A percentile compares a stretch with the other conserved stretches of the same genome.
phyloP scores from a whole-genome alignment of 129 eudicot genomes.

The Pittosporum tobira region DNA sequence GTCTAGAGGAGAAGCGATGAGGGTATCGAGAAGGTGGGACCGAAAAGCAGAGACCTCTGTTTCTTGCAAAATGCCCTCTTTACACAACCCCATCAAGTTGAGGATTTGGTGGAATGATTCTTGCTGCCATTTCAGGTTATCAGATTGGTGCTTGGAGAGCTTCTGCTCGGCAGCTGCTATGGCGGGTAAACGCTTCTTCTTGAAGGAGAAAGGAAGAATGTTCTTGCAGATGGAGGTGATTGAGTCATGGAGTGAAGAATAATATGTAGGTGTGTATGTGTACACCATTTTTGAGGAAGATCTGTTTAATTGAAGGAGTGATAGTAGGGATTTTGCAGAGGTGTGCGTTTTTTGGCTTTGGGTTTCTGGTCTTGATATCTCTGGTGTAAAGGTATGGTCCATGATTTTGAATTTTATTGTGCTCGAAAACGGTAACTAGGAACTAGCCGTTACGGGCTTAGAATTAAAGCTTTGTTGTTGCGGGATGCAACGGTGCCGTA shows the following conservation, averaged over 20 bases:
- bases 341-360: background rate
- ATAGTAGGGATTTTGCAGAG: background rate
- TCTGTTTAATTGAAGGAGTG: background rate
- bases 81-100: conserved; percentile 68
- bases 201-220: conserved; percentile 85
- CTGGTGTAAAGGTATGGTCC: background rate
- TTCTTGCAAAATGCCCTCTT: conserved; percentile 78
- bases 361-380: background rate
- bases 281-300: conserved; percentile 6
- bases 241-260: conserved; percentile 62
- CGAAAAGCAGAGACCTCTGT: conserved; percentile 63
- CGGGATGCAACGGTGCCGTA: background rate
- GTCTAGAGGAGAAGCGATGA: conserved; percentile 28
- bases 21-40: conserved; percentile 63
- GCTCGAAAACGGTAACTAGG: background rate
- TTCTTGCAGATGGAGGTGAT: conserved; percentile 78
- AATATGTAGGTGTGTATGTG: conserved; percentile 17
- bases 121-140: conserved; percentile 94
- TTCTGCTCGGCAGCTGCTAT: conserved; percentile 62
- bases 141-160: conserved; percentile 56
- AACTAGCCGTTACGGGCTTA: background rate
- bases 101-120: conserved; percentile 83
- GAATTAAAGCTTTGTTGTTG: background rate
- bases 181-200: conserved; percentile 58
- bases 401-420: background rate